Base-by-base conservation (phyloP, 371 early-diverging fungal genomes). In the Mucor plumbeus region DNA sequence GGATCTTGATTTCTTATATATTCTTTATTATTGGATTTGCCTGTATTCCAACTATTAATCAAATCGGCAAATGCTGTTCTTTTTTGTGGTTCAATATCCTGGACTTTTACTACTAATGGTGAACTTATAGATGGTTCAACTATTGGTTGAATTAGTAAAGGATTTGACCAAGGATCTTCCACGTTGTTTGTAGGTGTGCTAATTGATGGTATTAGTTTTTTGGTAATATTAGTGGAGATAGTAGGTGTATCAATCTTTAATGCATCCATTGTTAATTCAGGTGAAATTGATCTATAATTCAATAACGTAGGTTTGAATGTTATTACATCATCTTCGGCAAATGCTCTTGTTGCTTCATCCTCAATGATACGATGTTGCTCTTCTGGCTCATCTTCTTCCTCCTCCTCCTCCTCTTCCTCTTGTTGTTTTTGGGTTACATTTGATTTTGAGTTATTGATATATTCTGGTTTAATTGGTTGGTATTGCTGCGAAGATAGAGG, bases 261-360 rank as follows among this genome's bases (percentile, higher is more conserved):
- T 36, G 58, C 55, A 35, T 68, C 62, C 50, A 68, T 66, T 5
- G 33, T 31, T 36, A 64, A 33, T 35, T 71, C 72, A 13, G 67
- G 64, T 39, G 72, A 34, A 19, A 67, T 44, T 7, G 44, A 17
- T 44, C 44, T n/a, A 44, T 44, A 44, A 8, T 15, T 44, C 17
- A 14, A 15, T 21, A 21, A 7, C 7, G 13, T 1, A 13, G 26
- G 48, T n/a, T 53, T 15, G 43, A 76, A 75, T 19, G 65, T 44
- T 10, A 72, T 67, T 7, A 68, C 62, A 40, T 80, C 17, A 17
- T 44, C 80, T 13, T 67, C 68, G 38, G 81, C 81, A 75, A 80
- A 80, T 10, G 81, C 81, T 13, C 74, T 64, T 43, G 81, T 80
- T 21, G 81, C 81, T 59, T 80, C 81, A 69, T 80, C 81, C 61